Base-by-base conservation (phyloP, 495 filamentous ascomycete genomes). In the Xylaria flabelliformis region DNA sequence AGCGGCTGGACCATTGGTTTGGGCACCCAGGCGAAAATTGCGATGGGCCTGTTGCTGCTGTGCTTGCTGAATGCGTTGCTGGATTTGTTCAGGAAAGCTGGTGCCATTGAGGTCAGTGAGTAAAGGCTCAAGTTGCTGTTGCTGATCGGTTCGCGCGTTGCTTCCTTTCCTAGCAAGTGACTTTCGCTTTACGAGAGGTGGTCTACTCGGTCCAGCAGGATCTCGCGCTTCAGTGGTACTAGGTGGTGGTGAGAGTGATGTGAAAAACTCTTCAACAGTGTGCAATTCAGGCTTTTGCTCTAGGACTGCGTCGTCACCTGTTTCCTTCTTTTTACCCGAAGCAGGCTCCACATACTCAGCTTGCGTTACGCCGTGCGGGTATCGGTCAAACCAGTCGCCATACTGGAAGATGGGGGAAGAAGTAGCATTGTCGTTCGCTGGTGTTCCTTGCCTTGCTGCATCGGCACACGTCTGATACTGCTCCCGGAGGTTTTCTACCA, bases 301-400 rank as follows among this genome's bases (percentile, higher is more conserved):
- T 73, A 97, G 86, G 0, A 94, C 91, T 0, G 91, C 92, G 73
- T 97, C 94, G 41, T 93, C 91, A 36, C 91, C 91, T 9, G 88
- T 91, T 72, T 94, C 91, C 75, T 91, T 91, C 78, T 89, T 89
- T 79, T 88, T 84, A 69, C 88, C 87, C 1, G 84, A 82, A 48
- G 90, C 90, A 0, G 93, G 91, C 72, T 95, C 93, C 74, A 95
- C 92, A 82, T 92, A 96, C 80, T 96, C 92, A 12, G 91, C 85
- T 66, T 91, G 87, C 36, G 93, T 93, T 26, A 98, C 93, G 13
- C 96, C 96, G 75, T 96, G 93, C 1, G 96, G 96, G 82, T 98
- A 98, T 74, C 93, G 91, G 77, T 95, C 90, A 77, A 98, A 98
- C 96, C 96, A 99, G 80, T 99, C 96, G 46, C 95, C 95, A 75